These are phyloP conservation scores for Cystofilobasidium bisporidii DNA, from an alignment of 768 basidiomycete genomes.

Conservation along the genomic window DNA sequence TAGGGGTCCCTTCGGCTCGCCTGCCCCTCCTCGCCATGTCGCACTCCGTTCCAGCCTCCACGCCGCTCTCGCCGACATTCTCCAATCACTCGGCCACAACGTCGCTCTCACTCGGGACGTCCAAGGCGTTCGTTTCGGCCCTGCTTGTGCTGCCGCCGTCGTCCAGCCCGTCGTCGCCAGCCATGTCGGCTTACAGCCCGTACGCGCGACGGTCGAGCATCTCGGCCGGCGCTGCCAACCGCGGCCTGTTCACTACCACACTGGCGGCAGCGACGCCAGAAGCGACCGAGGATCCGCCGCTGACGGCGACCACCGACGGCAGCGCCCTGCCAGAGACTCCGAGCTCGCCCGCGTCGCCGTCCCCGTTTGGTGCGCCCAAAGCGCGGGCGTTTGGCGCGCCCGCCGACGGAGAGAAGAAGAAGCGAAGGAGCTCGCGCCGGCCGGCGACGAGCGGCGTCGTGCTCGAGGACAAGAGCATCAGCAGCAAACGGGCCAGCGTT, in stretches of 20 bases:
- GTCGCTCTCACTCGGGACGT: neutral
- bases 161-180: neutral
- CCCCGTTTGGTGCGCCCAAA: neutral
- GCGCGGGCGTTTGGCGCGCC: slow-evolving; percentile 1
- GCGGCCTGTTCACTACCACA: neutral
- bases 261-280: neutral
- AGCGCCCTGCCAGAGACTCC: neutral
- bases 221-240: neutral
- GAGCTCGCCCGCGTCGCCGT: neutral
- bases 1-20: neutral
- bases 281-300: neutral
- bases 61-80: neutral
- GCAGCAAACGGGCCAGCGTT: slow-evolving; percentile 3
- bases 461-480: slow-evolving; percentile 4
- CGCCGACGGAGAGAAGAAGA: neutral
- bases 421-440: slow-evolving; percentile 2
- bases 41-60: neutral
- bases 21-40: neutral
- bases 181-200: neutral
- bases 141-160: slow-evolving; percentile 1
- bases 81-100: neutral
- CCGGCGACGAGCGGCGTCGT: slow-evolving; percentile 7
- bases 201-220: neutral
- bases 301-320: neutral
- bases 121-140: neutral